Base-by-base conservation (phyloP, 2,329 filamentous ascomycete genomes). In the Sordariomycetes sp. region DNA sequence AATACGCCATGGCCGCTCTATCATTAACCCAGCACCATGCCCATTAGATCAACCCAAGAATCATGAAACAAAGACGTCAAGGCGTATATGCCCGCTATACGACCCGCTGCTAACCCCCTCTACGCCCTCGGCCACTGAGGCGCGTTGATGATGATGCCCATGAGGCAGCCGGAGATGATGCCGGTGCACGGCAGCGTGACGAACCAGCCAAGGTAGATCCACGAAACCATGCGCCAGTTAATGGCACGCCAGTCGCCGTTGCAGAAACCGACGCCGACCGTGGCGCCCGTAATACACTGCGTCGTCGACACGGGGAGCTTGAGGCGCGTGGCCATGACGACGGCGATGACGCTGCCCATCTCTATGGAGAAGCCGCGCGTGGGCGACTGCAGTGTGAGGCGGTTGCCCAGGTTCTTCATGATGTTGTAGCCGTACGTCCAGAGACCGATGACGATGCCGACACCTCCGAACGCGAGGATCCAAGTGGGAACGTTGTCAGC, bases 371-470 rank as follows among this genome's bases (percentile, higher is more conserved):
- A 80, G 51, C 81, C 80, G 62, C 80, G 76, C 2, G 76, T 73
- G 3, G 81, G 81, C 0, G 80, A 82, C 71, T 82, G 79, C 22
- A 81, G 74, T 10, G 81, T 84, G 59, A 84, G 74, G 61, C 78
- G 76, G 70, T 84, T 84, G 58, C 81, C 81, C 60, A 84, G 71
- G 63, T 79, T 79, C 42, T 75, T 72, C 80, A 85, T 85, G 67
- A 85, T 83, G 65, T 83, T 80, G 67, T 84, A 84, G 1, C 80
- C 81, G 61, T 82, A 75, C 32, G 79, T 81, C 74, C 78, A 79
- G 59, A 83, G 73, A 59, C 81, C 81, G 53, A 82, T 65, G 54
- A 76, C 75, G 51, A 83, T 77, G 59, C 69, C 72, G 3, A 69
- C 68, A 64, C 77, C 78, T 28, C 78, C 76, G 52, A 79, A 77